Evolutionary conservation across 805 yeast genomes (phyloP).

Genomic region (Saturnispora kantuleensis): DNA sequence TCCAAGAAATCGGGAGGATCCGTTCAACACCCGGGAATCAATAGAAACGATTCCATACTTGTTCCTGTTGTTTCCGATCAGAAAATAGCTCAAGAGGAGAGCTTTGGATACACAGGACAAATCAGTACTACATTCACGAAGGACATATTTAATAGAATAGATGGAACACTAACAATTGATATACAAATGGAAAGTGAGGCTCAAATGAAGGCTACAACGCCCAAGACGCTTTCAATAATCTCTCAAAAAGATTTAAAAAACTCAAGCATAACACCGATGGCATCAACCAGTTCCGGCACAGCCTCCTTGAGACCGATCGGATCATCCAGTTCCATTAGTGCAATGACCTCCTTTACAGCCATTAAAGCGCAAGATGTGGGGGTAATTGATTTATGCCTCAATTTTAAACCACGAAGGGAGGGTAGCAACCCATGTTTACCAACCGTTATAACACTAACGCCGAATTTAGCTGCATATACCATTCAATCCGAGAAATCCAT

Average conservation of each 20-base stretch:
- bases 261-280: background rate
- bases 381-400: constrained; percentile 5
- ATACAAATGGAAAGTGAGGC: constrained; percentile 6
- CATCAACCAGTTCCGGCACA: background rate
- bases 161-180: constrained; percentile 8
- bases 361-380: constrained; percentile 3
- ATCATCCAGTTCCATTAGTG: background rate
- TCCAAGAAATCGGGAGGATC: constrained; percentile 1
- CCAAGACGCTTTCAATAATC: constrained; percentile 7
- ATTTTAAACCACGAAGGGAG: constrained; percentile 7
- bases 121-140: constrained; percentile 5
- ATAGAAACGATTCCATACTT: background rate
- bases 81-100: background rate
- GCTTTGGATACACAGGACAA: background rate
- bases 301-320: constrained; percentile 3
- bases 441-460: constrained; percentile 8
- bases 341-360: background rate
- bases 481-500: constrained; percentile 15
- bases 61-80: constrained; percentile 7
- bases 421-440: constrained; percentile 7
- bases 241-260: constrained; percentile 1
- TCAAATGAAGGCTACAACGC: constrained; percentile 10
- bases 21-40: background rate
- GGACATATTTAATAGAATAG: constrained; percentile 13
- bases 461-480: constrained; percentile 12